These are phyloP conservation scores for Calonectria crousiana DNA, from an alignment of 2,329 filamentous ascomycete genomes.

Conservation along the genomic window DNA sequence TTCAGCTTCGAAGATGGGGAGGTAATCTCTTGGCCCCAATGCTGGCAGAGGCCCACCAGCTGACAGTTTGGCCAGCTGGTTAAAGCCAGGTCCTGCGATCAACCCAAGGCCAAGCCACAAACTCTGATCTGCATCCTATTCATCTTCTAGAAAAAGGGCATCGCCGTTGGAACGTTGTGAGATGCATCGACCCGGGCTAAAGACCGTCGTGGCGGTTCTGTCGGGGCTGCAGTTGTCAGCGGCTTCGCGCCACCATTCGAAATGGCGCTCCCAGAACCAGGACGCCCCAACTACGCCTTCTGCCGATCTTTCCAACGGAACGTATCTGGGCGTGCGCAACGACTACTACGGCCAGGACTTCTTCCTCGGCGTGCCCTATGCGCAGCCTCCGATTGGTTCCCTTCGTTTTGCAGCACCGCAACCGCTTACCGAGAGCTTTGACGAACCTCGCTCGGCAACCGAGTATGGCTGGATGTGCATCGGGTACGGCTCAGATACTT, in stretches of 20 bases:
- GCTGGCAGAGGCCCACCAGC: background rate
- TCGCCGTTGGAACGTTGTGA: background rate
- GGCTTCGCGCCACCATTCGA: background rate
- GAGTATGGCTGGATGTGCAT: constrained; percentile 62
- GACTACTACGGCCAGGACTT: constrained; percentile 56
- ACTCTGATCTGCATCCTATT: constrained; percentile 12
- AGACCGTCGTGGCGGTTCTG: constrained; percentile 30
- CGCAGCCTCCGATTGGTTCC: constrained; percentile 62
- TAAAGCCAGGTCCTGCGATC: constrained; percentile 21
- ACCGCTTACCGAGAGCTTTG: constrained; percentile 60
- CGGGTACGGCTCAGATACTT: constrained; percentile 59
- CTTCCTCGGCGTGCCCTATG: constrained; percentile 69
- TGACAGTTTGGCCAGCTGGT: background rate
- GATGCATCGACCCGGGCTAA: constrained; percentile 33
- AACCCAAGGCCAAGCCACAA: constrained; percentile 6
- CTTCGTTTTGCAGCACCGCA: constrained; percentile 66
- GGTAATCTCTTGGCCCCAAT: constrained; percentile 2
- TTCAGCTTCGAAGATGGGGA: background rate
- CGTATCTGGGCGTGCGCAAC: constrained; percentile 57
- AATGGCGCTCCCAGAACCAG: background rate
- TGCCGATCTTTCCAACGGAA: constrained; percentile 54
- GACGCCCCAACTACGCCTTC: background rate
- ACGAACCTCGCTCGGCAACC: constrained; percentile 56
- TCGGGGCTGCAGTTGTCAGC: constrained; percentile 24
- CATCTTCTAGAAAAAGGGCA: constrained; percentile 14